A percentile compares a stretch with the other conserved stretches of the same genome.
These are phyloP conservation scores for Zychaea mexicana DNA, from an alignment of 371 early-diverging fungal species.

Conservation along the genomic window DNA sequence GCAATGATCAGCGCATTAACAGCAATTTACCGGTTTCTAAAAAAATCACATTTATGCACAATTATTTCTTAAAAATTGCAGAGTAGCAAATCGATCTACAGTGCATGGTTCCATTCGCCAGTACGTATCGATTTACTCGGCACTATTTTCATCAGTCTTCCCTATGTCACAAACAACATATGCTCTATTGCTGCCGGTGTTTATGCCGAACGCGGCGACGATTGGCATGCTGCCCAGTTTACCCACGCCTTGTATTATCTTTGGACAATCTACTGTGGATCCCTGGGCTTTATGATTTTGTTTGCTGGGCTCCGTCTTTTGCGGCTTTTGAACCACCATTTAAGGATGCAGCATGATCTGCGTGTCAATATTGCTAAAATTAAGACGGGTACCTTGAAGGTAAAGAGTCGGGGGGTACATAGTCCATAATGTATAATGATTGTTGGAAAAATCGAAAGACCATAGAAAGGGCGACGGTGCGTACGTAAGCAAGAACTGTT, in stretches of 20 bases:
- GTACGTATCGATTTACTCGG: constrained; percentile 24
- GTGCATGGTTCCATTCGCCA: constrained; percentile 24
- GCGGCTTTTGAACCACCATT: constrained; percentile 23
- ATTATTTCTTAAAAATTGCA: constrained; percentile 6
- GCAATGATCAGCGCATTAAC: no score
- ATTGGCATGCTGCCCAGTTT: constrained; percentile 20
- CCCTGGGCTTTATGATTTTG: constrained; percentile 22
- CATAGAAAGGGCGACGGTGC: no score
- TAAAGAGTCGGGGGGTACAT: no score
- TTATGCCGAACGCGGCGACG: constrained; percentile 29
- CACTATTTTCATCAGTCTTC: constrained; percentile 19
- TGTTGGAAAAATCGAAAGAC: no score
- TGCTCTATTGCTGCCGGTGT: constrained; percentile 30
- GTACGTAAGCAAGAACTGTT: no score
- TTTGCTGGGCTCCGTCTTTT: constrained; percentile 27
- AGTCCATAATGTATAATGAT: not conserved
- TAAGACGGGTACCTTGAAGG: constrained; percentile 33
- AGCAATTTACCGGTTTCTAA: no score
- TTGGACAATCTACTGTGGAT: constrained; percentile 32
- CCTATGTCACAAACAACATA: constrained; percentile 41
- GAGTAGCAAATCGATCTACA: constrained; percentile 29
- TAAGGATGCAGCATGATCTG: constrained; percentile 22
- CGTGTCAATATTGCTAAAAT: constrained; percentile 23
- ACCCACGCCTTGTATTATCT: constrained; percentile 28
- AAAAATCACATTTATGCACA: not conserved